Evolutionary conservation across 805 yeast genomes (phyloP).

Genomic region (Saccharomycopsis synnaedendra): DNA sequence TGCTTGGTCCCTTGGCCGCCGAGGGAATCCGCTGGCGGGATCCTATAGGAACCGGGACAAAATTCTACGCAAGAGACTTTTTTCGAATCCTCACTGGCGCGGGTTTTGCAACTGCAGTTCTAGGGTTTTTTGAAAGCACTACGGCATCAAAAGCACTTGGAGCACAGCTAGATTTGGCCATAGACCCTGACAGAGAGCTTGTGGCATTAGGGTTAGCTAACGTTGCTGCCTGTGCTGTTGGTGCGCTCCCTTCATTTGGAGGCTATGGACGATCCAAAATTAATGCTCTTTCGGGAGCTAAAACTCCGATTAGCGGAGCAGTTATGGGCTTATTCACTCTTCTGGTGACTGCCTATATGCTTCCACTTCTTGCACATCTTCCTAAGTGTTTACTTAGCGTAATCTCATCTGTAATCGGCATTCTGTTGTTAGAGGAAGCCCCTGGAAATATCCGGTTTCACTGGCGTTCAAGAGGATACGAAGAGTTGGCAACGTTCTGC

Average conservation of each 20-base stretch:
- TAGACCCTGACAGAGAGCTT: slow-evolving; percentile 81
- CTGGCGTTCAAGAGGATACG: slow-evolving; percentile 59
- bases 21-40: slow-evolving; percentile 38
- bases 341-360: slow-evolving; percentile 45
- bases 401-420: slow-evolving; percentile 60
- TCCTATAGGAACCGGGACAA: slow-evolving; percentile 39
- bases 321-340: slow-evolving; percentile 72
- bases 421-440: slow-evolving; percentile 69
- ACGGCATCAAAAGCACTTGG: slow-evolving; percentile 87
- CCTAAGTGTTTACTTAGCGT: slow-evolving; percentile 77
- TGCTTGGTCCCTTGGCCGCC: slow-evolving; percentile 58
- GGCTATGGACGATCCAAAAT: slow-evolving; percentile 92
- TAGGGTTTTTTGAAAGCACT: slow-evolving; percentile 89
- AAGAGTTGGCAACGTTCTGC: slow-evolving; percentile 58
- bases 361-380: slow-evolving; percentile 55
- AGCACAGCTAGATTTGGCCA: slow-evolving; percentile 53
- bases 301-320: slow-evolving; percentile 73
- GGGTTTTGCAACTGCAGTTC: slow-evolving; percentile 65
- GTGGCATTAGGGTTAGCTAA: slow-evolving; percentile 82
- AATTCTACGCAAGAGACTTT: slow-evolving; percentile 23
- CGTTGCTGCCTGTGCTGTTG: slow-evolving; percentile 40
- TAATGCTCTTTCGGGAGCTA: slow-evolving; percentile 80
- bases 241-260: slow-evolving; percentile 83
- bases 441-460: slow-evolving; percentile 73
- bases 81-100: slow-evolving; percentile 51